phyloP scores from a whole-genome alignment of 2,329 filamentous ascomycete species.

The Diaporthe caulivora region DNA sequence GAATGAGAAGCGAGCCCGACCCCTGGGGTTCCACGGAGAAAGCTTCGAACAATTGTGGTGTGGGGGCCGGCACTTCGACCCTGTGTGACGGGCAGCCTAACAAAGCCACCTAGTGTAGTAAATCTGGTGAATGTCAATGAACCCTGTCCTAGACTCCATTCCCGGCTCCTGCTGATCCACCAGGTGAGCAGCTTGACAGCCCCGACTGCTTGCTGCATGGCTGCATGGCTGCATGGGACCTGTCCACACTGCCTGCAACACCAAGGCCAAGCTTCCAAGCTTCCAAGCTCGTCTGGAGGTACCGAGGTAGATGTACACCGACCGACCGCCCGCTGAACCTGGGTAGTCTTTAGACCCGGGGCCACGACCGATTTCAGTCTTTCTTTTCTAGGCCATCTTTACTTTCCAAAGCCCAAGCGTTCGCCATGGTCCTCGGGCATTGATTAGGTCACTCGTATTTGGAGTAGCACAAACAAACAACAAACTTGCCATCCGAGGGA shows the following conservation, averaged over 20 bases:
- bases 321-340: background rate
- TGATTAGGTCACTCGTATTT: no score
- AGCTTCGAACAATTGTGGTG: slow-evolving; percentile 23
- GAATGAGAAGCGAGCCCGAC: slow-evolving; percentile 17
- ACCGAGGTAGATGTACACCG: background rate
- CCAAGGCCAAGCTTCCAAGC: slow-evolving; percentile 6
- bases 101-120: no score
- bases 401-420: no score
- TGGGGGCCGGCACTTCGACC: slow-evolving; percentile 26
- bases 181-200: slow-evolving; percentile 7
- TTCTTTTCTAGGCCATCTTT: background rate
- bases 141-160: slow-evolving; percentile 28
- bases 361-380: background rate
- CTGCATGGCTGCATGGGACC: no score
- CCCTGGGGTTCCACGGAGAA: slow-evolving; percentile 27
- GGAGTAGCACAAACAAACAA: background rate
- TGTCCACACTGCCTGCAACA: background rate
- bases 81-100: background rate
- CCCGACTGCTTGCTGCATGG: background rate
- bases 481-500: background rate
- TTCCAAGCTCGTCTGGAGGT: background rate
- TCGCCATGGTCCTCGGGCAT: background rate
- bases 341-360: background rate
- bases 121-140: background rate
- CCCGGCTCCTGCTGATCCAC: slow-evolving; percentile 23